phyloP scores from a whole-genome alignment of 257 asterid species.

The Salvia splendens region DNA sequence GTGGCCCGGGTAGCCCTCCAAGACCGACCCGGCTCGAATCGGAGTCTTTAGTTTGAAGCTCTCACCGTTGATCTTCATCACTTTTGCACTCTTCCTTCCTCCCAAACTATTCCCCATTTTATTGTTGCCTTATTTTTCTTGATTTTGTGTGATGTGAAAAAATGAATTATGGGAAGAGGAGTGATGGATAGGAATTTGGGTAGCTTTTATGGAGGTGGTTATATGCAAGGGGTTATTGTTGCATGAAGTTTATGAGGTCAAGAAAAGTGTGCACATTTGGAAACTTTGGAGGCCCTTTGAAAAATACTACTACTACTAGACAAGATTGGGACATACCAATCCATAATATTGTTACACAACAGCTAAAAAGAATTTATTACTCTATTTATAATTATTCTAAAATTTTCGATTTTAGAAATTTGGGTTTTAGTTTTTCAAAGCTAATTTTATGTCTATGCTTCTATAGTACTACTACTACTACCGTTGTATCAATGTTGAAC shows the following conservation, averaged over 20 bases:
- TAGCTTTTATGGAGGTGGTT: constrained; percentile 33
- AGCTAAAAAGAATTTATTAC: too few species aligned
- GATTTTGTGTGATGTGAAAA: neutral
- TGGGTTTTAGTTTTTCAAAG: too few species aligned
- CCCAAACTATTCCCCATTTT: constrained; percentile 80
- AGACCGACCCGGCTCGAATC: constrained; percentile 57
- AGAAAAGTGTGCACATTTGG: constrained; percentile 48
- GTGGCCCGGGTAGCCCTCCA: constrained; percentile 58
- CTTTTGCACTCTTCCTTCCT: constrained; percentile 57
- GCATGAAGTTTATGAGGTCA: constrained; percentile 41
- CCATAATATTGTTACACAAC: neutral
- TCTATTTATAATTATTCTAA: too few species aligned
- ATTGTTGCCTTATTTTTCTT: neutral
- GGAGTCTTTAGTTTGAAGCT: constrained; percentile 67
- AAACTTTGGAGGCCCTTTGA: constrained; percentile 40
- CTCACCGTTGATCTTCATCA: constrained; percentile 82
- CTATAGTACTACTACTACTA: too few species aligned
- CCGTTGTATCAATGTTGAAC: neutral
- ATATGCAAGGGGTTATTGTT: constrained; percentile 35
- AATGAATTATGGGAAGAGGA: neutral
- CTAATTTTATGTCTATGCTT: too few species aligned
- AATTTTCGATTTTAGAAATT: too few species aligned
- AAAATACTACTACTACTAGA: constrained; percentile 6
- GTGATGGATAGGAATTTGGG: neutral
- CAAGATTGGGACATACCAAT: constrained; percentile 10